Conservation (phyloP, 805 yeast species). For the Saccharomycopsis capsularis region DNA sequence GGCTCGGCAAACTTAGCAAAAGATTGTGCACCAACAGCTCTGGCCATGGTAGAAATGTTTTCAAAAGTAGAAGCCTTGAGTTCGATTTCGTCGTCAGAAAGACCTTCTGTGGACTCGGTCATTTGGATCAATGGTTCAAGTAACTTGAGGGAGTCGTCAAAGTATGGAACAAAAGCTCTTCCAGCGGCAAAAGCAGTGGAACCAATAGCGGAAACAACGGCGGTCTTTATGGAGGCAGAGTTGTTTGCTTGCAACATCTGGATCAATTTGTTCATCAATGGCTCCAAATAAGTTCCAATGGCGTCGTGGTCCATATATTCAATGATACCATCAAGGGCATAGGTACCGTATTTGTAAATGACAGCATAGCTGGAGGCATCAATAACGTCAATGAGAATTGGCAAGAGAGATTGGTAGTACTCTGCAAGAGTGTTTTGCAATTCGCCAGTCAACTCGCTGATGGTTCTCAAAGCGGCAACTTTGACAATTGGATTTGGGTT, state of each 20-base stretch:
- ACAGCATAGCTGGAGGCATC: constrained; percentile 77
- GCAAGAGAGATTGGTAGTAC: constrained; percentile 75
- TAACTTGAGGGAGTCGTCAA: constrained; percentile 69
- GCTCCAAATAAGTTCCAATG: constrained; percentile 72
- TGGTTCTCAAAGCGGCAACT: constrained; percentile 78
- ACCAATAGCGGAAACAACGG: constrained; percentile 91
- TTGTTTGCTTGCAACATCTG: constrained; percentile 72
- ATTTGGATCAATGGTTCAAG: constrained; percentile 77
- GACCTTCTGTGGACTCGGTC: constrained; percentile 61
- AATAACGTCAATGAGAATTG: constrained; percentile 79
- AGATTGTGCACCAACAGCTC: constrained; percentile 90
- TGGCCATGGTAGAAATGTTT: constrained; percentile 88
- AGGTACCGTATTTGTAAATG: constrained; percentile 85
- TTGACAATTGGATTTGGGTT: constrained; percentile 70
- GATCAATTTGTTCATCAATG: constrained; percentile 84
- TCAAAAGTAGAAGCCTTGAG: constrained; percentile 89
- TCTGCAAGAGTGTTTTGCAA: constrained; percentile 80
- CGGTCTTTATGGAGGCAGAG: constrained; percentile 63
- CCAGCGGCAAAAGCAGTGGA: constrained; percentile 96
- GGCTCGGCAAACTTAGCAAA: constrained; percentile 84
- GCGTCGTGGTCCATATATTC: constrained; percentile 89
- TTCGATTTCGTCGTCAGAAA: constrained; percentile 84
- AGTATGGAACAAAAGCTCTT: constrained; percentile 78
- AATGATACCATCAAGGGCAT: constrained; percentile 83
- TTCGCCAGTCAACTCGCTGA: constrained; percentile 72